Conservation (phyloP, 2,329 filamentous ascomycete species). For the Pseudocercospora fuligena region DNA sequence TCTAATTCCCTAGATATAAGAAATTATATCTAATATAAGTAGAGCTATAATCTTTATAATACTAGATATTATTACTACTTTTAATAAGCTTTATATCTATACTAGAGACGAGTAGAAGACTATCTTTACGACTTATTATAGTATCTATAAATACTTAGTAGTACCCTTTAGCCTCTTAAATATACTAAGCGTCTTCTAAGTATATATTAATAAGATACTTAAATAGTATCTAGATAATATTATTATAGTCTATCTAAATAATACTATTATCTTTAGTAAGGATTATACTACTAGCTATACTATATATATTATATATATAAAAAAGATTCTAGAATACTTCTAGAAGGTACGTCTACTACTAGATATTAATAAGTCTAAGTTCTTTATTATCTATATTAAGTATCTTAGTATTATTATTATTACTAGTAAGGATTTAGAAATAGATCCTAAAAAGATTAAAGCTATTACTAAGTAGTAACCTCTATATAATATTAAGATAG, state of each 20-base stretch:
- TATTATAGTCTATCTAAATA: neutral
- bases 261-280: neutral
- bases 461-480: too few species aligned
- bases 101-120: neutral
- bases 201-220: neutral
- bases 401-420: too few species aligned
- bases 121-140: neutral
- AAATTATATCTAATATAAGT: neutral
- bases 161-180: too few species aligned
- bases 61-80: neutral
- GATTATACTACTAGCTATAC: neutral
- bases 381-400: too few species aligned
- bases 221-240: neutral
- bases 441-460: too few species aligned
- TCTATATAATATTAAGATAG: too few species aligned
- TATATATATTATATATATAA: neutral
- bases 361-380: too few species aligned
- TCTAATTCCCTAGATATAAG: neutral
- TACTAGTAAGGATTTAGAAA: too few species aligned
- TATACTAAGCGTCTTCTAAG: too few species aligned
- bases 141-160: too few species aligned
- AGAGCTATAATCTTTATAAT: neutral
- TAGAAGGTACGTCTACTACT: neutral
- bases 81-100: neutral
- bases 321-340: neutral